Evolutionary conservation across 805 yeast species (phyloP), one percentile per base, ranked within the genome.

Genomic region (Maudiozyma serrabonitensis): DNA sequence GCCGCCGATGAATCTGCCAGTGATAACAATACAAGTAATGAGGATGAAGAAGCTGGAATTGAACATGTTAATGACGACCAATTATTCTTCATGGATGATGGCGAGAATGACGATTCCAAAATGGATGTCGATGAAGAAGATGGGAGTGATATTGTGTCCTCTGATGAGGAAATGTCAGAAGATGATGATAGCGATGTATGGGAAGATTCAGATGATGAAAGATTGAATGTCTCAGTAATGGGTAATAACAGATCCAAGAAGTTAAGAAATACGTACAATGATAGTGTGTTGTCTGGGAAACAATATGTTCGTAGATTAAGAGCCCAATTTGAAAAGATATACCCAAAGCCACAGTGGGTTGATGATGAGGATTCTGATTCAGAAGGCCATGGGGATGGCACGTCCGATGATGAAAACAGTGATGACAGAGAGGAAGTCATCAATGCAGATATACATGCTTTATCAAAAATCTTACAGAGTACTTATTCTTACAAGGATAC

Each of bases 171-270:
- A 15, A 26, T 16, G 21, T 67, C 65, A 59, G 42, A 39, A 39
- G 38, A 35, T 6, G 69, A 60, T 2, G 68, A 66, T 4, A 69
- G 60, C n/a, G 73, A 73, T 48, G 88, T 82, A 2, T 93, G 99
- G 99, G 66, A 66, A 15, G 99, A 93, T 68, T 83, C 95, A 50
- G 98, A 90, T 60, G 99, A 93, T 64, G 98, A 90, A 53, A 73
- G 73, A 42, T 56, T 86, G 25, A 69, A 70, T 19, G 74, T 91
- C 6, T 78, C 93, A 1, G 67, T 93, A 31, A 61, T 72, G 15
- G 64, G 76, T 1, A 70, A 82, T 1, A 82, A 83, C 54, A 79
- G 77, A 56, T 66, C 83, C 32, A 81, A 78, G 55, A 93, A 91
- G 68, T 73, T 93, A 56, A 79, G 96, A 59, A 73, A 74, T 44